A percentile compares a stretch with the other conserved stretches of the same genome.
phyloP scores from a whole-genome alignment of 2,329 filamentous ascomycete genomes.

The Stenocarpella maydis region DNA sequence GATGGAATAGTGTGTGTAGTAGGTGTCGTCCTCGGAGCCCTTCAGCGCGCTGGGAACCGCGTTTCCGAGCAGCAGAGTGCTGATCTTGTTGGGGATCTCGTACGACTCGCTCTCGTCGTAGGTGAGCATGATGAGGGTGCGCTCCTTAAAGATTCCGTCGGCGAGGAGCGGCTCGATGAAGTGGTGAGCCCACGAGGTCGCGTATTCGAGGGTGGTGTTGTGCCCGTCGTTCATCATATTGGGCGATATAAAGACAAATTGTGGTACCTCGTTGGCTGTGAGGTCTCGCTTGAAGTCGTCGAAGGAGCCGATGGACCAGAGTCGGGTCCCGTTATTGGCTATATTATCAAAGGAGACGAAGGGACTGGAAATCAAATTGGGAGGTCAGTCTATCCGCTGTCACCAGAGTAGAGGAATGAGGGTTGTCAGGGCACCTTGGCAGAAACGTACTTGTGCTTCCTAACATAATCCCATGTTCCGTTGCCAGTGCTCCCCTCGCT shows the following conservation, averaged over 20 bases:
- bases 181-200: constrained; percentile 58
- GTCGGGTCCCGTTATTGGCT: constrained; percentile 52
- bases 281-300: constrained; percentile 68
- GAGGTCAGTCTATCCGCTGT: background rate
- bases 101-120: constrained; percentile 67
- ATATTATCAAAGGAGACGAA: constrained; percentile 54
- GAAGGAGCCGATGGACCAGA: constrained; percentile 69
- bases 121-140: constrained; percentile 64
- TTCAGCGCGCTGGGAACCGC: constrained; percentile 56
- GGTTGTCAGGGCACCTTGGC: background rate
- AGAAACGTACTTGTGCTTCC: constrained; percentile 50
- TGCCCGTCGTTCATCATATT: constrained; percentile 75
- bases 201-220: constrained; percentile 59
- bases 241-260: constrained; percentile 70
- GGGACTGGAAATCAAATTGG: constrained; percentile 42
- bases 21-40: constrained; percentile 60
- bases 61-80: constrained; percentile 62
- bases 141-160: constrained; percentile 58
- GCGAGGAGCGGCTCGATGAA: constrained; percentile 63
- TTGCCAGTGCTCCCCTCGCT: constrained; percentile 46
- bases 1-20: constrained; percentile 56
- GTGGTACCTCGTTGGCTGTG: constrained; percentile 63
- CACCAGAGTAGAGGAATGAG: background rate
- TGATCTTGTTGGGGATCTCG: constrained; percentile 60
- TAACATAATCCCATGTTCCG: constrained; percentile 50